Conservation (phyloP, 192 early-diverging fungal species). For the Pilaira anomala region DNA sequence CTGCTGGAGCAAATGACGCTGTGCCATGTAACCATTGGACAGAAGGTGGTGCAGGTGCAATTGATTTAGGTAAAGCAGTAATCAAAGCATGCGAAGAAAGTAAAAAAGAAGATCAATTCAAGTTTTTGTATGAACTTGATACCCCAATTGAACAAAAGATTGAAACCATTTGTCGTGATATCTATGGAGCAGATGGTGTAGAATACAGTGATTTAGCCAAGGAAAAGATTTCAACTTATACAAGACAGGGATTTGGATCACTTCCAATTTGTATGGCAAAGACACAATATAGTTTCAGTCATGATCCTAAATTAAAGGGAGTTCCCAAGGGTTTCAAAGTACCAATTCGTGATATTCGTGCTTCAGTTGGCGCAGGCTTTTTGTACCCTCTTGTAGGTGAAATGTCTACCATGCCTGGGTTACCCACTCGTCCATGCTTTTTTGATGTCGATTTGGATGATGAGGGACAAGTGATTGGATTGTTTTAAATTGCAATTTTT, state of each 20-base stretch:
- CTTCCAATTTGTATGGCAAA: constrained; percentile 99
- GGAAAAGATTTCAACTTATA: constrained; percentile 86
- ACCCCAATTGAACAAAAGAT: constrained; percentile 86
- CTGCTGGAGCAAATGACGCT: constrained; percentile 88
- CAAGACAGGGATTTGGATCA: constrained; percentile 77
- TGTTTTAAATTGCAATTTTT: constrained; percentile 62
- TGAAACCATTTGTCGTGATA: constrained; percentile 84
- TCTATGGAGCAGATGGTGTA: constrained; percentile 94
- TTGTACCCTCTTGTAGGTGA: constrained; percentile 92
- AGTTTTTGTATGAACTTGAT: constrained; percentile 83
- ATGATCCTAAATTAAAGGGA: constrained; percentile 88
- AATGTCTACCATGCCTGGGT: constrained; percentile 98
- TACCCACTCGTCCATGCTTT: constrained; percentile 94
- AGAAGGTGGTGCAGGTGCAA: constrained; percentile 83
- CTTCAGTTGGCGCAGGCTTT: constrained; percentile 97
- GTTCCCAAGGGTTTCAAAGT: constrained; percentile 90
- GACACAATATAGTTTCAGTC: constrained; percentile 91
- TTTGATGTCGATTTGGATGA: constrained; percentile 95
- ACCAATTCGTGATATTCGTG: constrained; percentile 92
- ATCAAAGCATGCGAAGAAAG: constrained; percentile 56
- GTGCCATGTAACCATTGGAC: constrained; percentile 90
- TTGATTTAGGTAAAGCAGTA: constrained; percentile 84
- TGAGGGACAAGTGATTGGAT: constrained; percentile 74
- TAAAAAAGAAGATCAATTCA: constrained; percentile 53
- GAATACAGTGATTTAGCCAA: constrained; percentile 77